Percentiles rank a stretch among this genome's conserved stretches.
These are phyloP conservation scores for Penicillium griseofulvum DNA, from an alignment of 2,329 filamentous ascomycete species.

Conservation along the genomic window DNA sequence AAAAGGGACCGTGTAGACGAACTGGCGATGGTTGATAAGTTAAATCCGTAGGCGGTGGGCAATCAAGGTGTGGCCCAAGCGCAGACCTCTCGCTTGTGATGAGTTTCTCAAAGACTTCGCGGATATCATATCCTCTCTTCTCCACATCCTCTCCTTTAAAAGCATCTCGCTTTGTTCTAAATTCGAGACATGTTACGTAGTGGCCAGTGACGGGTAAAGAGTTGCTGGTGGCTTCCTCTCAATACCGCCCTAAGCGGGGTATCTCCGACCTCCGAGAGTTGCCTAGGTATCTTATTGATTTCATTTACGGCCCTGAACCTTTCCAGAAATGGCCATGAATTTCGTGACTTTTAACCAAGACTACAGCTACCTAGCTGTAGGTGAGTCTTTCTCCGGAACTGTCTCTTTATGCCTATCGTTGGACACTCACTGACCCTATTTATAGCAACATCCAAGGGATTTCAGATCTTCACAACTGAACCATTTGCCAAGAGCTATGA, in stretches of 20 bases:
- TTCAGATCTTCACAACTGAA: constrained; percentile 94
- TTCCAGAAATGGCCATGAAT: constrained; percentile 71
- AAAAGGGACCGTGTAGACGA: constrained; percentile 7
- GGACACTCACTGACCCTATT: constrained; percentile 16
- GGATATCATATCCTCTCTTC: constrained; percentile 10
- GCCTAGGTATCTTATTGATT: constrained; percentile 10
- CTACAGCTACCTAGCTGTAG: constrained; percentile 93
- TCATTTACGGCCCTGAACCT: neutral
- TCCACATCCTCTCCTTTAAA: neutral
- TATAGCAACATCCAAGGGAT: constrained; percentile 83
- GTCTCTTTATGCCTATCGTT: constrained; percentile 1
- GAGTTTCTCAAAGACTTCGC: constrained; percentile 17
- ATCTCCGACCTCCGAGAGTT: constrained; percentile 15
- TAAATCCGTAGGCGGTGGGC: constrained; percentile 17
- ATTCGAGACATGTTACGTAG: constrained; percentile 15
- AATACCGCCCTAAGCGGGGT: constrained; percentile 20
- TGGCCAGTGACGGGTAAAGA: constrained; percentile 21
- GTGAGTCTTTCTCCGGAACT: constrained; percentile 49
- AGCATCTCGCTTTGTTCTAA: neutral
- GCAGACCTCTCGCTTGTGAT: constrained; percentile 32
- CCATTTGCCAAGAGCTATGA: constrained; percentile 94
- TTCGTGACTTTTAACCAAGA: constrained; percentile 99
- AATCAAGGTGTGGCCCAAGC: constrained; percentile 43
- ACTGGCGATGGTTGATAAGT: constrained; percentile 13
- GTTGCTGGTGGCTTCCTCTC: constrained; percentile 13